Evolutionary conservation across 2,329 filamentous ascomycete species (phyloP), one percentile per base, ranked within the genome.

Genomic region (Knufia petricola): DNA sequence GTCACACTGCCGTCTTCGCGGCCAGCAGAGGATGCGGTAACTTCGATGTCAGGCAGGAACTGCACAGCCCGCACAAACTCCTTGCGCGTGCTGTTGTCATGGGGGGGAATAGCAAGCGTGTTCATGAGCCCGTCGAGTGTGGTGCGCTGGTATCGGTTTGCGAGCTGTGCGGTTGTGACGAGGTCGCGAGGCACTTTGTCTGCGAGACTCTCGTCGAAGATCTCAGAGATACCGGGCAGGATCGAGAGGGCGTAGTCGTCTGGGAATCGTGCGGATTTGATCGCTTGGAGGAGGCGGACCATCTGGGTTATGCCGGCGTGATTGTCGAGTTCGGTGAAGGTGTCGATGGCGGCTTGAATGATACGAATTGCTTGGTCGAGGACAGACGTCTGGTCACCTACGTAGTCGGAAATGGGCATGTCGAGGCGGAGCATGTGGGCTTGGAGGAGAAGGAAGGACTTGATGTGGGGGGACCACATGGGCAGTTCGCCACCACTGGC

Each of bases 381-480:
- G 2, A 98, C 92, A 46, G 75, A 79, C 49, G 75, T 83, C 67
- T 94, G 86, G 66, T 98, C 92, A 59, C 92, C 92, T 2, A 98
- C 88, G 62, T 98, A 98, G 74, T 98, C 92, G 0, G 86, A 84
- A 50, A 98, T 95, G 2, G 94, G 94, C 2, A 98, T 79, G 48
- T 90, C 82, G 57, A 96, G 84, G 50, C 90, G 84, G 17, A 85
- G 87, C 79, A 98, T 94, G 67, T 95, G 88, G 0, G 92, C 88
- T 66, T 98, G 94, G 0, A 98, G 76, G 1, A 98, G 76, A 31
- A 98, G 71, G 70, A 95, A 96, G 0, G 92, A 82, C 66, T 98
- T 98, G 62, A 96, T 87, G 63, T 98, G 92, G 0, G 92, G 92
- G 69, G 98, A 92, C 92, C 92, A 98, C 82, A 98, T 85, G 1